Evolutionary conservation across 345 rosid species (phyloP), one percentile per base, ranked within the genome.

Genomic region (Hibiscus syriacus): DNA sequence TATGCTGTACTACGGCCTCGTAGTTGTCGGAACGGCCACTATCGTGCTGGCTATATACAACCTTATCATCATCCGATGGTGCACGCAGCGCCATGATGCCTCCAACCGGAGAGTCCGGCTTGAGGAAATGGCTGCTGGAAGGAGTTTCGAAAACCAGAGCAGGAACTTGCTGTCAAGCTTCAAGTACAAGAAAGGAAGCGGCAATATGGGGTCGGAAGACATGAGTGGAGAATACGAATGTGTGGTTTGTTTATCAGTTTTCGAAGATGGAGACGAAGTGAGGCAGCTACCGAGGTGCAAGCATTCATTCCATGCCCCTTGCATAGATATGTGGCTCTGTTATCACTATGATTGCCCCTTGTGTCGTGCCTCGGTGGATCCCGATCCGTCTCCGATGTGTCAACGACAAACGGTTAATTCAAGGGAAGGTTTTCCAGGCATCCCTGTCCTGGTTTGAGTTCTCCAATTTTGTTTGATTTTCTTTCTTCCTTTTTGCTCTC

Each of bases 1-100:
- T 58, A 82, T 80, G 82, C 69, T 82, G 6, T 86, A 84, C 45
- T 82, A 82, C 16, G 83, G 85, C 62, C 78, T 86, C 0, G 60
- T 52, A 1, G 77, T 80, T 6, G 76, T 76, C 2, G 82, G 79
- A 49, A 70, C 82, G 10, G 74, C 84, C 0, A 80, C 78, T 17
- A 4, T 76, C 8, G 43, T 72, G 2, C 72, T 83, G 9, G 74
- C 59, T 59, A 2, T 67, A 12, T 78, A 76, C 68, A 83, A 83
- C 55, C 63, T 83, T 30, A 49, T 80, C 53, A 19, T 80, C 64
- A 67, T 83, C 64, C 68, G 52, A 64, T 80, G 82, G 77, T 76
- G 85, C 77, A 52, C 72, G 5, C 25, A 64, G 7, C 70, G 55
- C 2, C 64, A 16, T 14, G 48, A 56, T 16, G 62, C 65, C 10